These are phyloP conservation scores for Endotrypanum monterogeii DNA, from an alignment of 208 protist genomes.

Conservation along the genomic window DNA sequence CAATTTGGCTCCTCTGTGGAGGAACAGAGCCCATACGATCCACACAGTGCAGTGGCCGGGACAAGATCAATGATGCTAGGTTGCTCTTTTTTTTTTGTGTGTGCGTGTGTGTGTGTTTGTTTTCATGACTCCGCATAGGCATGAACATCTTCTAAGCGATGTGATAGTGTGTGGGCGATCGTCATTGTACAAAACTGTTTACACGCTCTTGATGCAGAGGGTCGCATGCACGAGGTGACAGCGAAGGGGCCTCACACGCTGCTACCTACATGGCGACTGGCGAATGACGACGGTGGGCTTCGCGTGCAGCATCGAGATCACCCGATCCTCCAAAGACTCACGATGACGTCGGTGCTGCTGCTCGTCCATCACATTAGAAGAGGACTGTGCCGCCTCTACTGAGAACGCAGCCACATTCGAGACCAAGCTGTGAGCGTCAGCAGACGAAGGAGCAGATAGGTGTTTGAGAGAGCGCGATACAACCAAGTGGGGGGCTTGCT, in stretches of 20 bases:
- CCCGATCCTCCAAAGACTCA: constrained; percentile 21
- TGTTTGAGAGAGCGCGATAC: not conserved
- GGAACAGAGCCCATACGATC: not conserved
- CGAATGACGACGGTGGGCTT: constrained; percentile 28
- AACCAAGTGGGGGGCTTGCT: not conserved
- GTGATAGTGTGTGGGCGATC: no score
- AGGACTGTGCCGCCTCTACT: not conserved
- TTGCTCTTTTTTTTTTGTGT: not conserved
- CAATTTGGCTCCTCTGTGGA: not conserved
- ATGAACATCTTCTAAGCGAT: not conserved
- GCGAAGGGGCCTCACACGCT: not conserved
- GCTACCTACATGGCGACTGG: constrained; percentile 15
- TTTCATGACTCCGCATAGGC: not conserved
- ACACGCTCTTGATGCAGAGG: no score
- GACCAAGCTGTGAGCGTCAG: no score
- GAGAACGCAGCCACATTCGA: not conserved
- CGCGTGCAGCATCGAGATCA: constrained; percentile 21
- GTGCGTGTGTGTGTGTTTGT: not conserved
- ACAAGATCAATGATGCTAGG: not conserved
- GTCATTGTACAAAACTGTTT: no score
- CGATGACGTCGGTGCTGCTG: constrained; percentile 1
- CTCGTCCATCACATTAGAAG: constrained; percentile 10
- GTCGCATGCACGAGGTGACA: not conserved
- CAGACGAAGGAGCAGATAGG: not conserved
- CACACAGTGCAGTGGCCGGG: not conserved